These are phyloP conservation scores for Rhizophora apiculata DNA, from an alignment of 345 rosid species.

Conservation along the genomic window DNA sequence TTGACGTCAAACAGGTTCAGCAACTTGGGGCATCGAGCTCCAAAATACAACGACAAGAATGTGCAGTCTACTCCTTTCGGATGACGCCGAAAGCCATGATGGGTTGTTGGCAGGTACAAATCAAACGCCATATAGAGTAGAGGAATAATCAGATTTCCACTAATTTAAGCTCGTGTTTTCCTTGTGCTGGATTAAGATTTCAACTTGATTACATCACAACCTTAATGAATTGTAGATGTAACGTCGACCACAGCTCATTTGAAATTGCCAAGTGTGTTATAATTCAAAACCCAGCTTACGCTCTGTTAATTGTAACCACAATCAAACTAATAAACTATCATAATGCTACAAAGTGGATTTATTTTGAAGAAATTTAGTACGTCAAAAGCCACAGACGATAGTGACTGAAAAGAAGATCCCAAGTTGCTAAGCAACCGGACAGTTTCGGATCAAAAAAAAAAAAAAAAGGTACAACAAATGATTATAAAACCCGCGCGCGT, in stretches of 20 bases:
- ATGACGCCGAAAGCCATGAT: neutral
- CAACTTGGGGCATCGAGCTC: neutral
- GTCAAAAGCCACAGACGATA: too few species aligned
- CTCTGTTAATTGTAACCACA: neutral
- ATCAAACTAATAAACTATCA: neutral
- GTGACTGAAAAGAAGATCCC: too few species aligned
- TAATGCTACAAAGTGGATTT: too few species aligned
- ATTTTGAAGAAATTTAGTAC: too few species aligned
- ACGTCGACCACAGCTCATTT: neutral
- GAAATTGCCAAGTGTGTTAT: neutral
- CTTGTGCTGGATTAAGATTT: neutral
- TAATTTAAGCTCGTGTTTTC: neutral
- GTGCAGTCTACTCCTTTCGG: slow-evolving; percentile 10
- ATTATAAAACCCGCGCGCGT: too few species aligned
- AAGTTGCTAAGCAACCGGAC: too few species aligned
- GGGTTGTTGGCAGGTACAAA: slow-evolving; percentile 9
- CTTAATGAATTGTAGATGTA: neutral
- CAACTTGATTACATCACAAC: neutral
- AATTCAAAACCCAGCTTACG: too few species aligned
- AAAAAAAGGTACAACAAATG: too few species aligned
- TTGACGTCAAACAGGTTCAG: neutral
- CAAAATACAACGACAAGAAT: slow-evolving; percentile 9
- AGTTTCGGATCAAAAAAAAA: too few species aligned
- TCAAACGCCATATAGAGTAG: neutral
- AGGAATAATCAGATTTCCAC: neutral